Conservation (phyloP, 139 green algal species). For the Chlorella ohadii region DNA sequence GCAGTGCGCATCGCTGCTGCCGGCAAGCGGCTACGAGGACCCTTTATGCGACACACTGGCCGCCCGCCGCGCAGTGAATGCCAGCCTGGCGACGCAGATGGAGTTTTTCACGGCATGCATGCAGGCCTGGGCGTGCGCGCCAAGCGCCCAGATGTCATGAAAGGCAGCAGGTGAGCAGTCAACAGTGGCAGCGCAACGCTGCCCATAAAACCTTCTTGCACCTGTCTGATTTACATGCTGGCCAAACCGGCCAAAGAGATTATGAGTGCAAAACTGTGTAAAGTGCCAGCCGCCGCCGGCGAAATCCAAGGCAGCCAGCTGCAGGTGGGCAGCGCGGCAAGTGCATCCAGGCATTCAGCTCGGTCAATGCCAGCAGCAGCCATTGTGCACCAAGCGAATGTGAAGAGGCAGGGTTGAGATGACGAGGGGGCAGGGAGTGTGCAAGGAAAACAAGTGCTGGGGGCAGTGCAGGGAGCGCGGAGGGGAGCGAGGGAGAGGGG, state of each 20-base stretch:
- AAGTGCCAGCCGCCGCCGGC: too few relatives aligned
- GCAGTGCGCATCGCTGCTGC: neutral
- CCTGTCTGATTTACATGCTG: neutral
- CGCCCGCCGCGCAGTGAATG: neutral
- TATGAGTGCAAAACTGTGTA: neutral
- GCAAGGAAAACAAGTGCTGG: neutral
- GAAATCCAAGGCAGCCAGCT: neutral
- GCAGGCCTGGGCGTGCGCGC: neutral
- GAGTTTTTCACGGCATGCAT: neutral
- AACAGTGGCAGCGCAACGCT: neutral
- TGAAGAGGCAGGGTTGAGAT: neutral
- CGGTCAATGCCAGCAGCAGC: too few relatives aligned
- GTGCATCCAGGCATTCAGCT: too few relatives aligned
- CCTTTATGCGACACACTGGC: too few relatives aligned
- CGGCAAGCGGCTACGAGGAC: neutral
- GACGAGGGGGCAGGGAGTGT: neutral
- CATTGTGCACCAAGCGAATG: too few relatives aligned
- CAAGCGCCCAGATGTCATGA: neutral
- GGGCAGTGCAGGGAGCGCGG: neutral
- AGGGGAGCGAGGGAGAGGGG: neutral
- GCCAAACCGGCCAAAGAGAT: neutral
- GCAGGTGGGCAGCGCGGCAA: neutral
- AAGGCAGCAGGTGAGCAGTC: neutral
- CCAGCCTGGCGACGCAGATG: neutral
- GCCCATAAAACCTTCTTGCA: too few relatives aligned